These are phyloP conservation scores for Fagus sylvatica DNA, from an alignment of 306 rosid genomes.

Conservation along the genomic window DNA sequence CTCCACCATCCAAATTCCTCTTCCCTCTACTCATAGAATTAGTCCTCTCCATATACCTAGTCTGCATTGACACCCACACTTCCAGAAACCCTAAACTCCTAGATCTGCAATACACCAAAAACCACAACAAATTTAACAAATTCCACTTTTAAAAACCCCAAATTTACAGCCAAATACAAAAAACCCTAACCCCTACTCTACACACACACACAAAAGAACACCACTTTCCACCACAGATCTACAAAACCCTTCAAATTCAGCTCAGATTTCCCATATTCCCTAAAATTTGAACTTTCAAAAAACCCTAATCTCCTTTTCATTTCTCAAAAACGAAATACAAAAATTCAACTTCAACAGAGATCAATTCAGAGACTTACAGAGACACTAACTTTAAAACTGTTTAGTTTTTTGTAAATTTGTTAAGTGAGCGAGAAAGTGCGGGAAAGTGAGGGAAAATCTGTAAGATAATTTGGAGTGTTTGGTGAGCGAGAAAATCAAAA, in stretches of 20 bases:
- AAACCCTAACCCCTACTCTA: slow-evolving; percentile 36
- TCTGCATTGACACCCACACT: slow-evolving; percentile 63
- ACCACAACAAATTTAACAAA: slow-evolving; percentile 8
- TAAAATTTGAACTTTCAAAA: neutral
- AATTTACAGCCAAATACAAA: slow-evolving; percentile 12
- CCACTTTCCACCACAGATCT: slow-evolving; percentile 39
- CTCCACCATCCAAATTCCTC: slow-evolving; percentile 69
- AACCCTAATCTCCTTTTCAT: neutral
- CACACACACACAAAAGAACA: slow-evolving; percentile 9
- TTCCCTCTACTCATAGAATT: slow-evolving; percentile 72
- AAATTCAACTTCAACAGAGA: slow-evolving; percentile 12
- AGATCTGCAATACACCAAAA: slow-evolving; percentile 52
- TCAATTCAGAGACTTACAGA: neutral
- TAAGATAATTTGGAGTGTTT: slow-evolving; percentile 24
- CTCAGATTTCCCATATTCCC: slow-evolving; percentile 20
- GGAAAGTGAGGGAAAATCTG: slow-evolving; percentile 20
- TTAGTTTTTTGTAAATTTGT: neutral
- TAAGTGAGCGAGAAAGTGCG: slow-evolving; percentile 31
- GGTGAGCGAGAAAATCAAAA: slow-evolving; percentile 39
- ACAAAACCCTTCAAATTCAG: slow-evolving; percentile 22
- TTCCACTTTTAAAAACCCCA: slow-evolving; percentile 7
- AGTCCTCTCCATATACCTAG: slow-evolving; percentile 53
- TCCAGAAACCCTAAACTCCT: slow-evolving; percentile 24
- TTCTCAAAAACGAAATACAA: neutral
- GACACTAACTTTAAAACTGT: neutral